Evolutionary conservation across 2,329 filamentous ascomycete genomes (phyloP).

Genomic region (Calycina herbarum): DNA sequence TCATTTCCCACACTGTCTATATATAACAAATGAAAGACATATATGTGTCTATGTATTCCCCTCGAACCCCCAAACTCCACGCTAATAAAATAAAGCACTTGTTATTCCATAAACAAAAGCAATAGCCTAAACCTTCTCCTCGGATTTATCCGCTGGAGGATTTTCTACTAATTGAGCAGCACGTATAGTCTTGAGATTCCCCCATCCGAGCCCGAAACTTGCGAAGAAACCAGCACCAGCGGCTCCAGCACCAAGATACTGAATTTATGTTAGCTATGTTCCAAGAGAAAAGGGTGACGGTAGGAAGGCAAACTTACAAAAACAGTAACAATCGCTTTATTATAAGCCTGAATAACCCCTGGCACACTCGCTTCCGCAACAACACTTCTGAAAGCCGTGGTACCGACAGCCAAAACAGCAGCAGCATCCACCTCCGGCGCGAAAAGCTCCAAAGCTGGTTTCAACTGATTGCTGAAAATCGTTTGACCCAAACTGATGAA

Average conservation of each 20-base stretch:
- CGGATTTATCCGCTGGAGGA: not conserved
- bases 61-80: not conserved
- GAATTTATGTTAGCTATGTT: not conserved
- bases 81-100: not conserved
- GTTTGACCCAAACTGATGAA: slow-evolving; percentile 36
- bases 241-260: slow-evolving; percentile 21
- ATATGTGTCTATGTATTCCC: not conserved
- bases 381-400: slow-evolving; percentile 40
- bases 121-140: not conserved
- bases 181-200: slow-evolving; percentile 5
- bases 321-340: slow-evolving; percentile 32
- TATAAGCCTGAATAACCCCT: slow-evolving; percentile 44
- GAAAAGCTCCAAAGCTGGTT: slow-evolving; percentile 36
- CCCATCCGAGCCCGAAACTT: slow-evolving; percentile 21
- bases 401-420: slow-evolving; percentile 42
- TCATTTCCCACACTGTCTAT: too few relatives aligned
- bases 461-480: slow-evolving; percentile 32
- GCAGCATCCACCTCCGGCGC: slow-evolving; percentile 38
- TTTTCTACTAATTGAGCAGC: not conserved
- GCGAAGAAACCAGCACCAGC: slow-evolving; percentile 14
- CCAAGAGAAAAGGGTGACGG: not conserved
- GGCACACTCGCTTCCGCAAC: slow-evolving; percentile 38
- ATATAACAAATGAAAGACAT: not conserved
- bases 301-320: slow-evolving; percentile 17
- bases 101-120: not conserved